These are phyloP conservation scores for Trypanosoma brucei DNA, from an alignment of 208 protist species.

Conservation along the genomic window DNA sequence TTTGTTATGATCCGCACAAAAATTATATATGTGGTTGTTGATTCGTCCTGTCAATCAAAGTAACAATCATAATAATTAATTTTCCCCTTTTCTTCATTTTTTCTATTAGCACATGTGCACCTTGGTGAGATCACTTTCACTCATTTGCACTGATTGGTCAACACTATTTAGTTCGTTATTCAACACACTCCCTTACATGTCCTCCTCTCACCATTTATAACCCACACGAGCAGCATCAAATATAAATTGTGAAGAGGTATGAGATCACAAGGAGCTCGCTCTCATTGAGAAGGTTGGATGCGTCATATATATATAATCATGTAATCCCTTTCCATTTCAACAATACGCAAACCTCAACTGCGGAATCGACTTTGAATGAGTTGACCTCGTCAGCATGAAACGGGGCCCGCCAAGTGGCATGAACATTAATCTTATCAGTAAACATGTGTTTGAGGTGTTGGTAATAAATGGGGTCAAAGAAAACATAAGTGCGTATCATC, in stretches of 20 bases:
- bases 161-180: no score
- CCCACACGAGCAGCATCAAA: slow-evolving; percentile 92
- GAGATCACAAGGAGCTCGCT: slow-evolving; percentile 96
- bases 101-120: no score
- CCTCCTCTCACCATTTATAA: slow-evolving; percentile 23
- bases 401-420: slow-evolving; percentile 86
- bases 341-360: slow-evolving; percentile 98
- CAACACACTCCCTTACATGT: slow-evolving; percentile 32
- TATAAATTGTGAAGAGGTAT: slow-evolving; percentile 95
- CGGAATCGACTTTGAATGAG: slow-evolving; percentile 97
- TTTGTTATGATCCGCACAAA: no score
- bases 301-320: slow-evolving; percentile 94
- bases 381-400: slow-evolving; percentile 97
- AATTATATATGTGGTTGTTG: no score
- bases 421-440: slow-evolving; percentile 99
- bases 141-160: no score
- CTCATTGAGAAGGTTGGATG: slow-evolving; percentile 92
- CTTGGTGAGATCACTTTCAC: no score
- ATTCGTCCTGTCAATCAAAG: no score
- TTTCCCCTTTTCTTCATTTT: no score
- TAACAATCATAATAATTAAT: no score
- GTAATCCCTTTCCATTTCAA: slow-evolving; percentile 99
- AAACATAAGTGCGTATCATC: slow-evolving; percentile 97
- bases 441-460: slow-evolving; percentile 99
- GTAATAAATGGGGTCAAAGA: slow-evolving; percentile 99